phyloP scores from a whole-genome alignment of 306 rosid genomes.

The Mimosa pudica region DNA sequence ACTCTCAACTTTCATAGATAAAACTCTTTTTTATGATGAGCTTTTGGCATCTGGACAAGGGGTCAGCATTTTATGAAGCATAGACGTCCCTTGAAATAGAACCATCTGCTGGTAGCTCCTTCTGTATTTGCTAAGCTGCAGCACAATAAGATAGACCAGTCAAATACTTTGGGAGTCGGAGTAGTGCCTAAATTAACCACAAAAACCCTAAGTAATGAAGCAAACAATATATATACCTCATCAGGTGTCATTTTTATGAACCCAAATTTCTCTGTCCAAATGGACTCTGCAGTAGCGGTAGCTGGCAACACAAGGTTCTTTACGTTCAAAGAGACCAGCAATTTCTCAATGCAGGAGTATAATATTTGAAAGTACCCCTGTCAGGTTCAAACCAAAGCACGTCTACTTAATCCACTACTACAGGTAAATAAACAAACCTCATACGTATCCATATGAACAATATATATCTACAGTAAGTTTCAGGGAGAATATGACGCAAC shows the following conservation, averaged over 20 bases:
- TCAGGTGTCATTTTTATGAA: conserved; percentile 74
- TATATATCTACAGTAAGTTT: conserved; percentile 1
- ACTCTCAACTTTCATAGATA: conserved; percentile 36
- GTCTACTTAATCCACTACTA: conserved; percentile 7
- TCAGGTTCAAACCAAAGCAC: conserved; percentile 17
- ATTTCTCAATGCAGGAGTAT: conserved; percentile 86
- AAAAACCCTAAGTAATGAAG: not conserved
- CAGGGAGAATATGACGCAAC: conserved; percentile 27
- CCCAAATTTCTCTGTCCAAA: conserved; percentile 89
- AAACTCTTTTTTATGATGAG: conserved; percentile 28
- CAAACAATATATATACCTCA: conserved; percentile 54
- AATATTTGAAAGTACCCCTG: conserved; percentile 96
- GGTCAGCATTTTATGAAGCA: conserved; percentile 82
- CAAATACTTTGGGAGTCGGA: conserved; percentile 15
- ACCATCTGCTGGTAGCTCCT: conserved; percentile 73
- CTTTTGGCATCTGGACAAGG: conserved; percentile 53
- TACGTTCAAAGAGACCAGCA: conserved; percentile 74
- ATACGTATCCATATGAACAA: not conserved
- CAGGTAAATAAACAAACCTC: conserved; percentile 10
- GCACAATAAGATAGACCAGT: conserved; percentile 20
- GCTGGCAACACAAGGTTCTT: conserved; percentile 89
- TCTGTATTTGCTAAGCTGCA: conserved; percentile 81
- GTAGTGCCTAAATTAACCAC: conserved; percentile 4
- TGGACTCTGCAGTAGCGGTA: conserved; percentile 79
- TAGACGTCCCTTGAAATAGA: conserved; percentile 86